Conservation (phyloP, 2,329 filamentous ascomycete genomes). For the Apiospora koreana region DNA sequence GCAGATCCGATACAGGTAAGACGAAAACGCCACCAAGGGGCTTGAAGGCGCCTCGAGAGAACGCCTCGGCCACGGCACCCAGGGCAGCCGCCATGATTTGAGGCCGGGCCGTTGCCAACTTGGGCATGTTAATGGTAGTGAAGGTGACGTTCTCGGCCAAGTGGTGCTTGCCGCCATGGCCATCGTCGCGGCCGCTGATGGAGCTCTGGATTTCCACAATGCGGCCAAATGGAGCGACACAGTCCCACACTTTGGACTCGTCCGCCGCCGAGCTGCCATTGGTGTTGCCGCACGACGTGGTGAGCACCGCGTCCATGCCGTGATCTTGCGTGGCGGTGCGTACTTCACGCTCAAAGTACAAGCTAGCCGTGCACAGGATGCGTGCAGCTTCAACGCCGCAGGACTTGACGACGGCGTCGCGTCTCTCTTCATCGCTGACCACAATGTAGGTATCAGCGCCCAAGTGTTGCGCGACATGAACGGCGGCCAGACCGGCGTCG, state of each 20-base stretch:
- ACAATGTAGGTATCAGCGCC: conserved; percentile 16
- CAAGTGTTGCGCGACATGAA: conserved; percentile 12
- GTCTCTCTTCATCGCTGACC: conserved; percentile 12
- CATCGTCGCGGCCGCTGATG: conserved; percentile 23
- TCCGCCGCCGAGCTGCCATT: conserved; percentile 30
- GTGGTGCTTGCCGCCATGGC: conserved; percentile 39
- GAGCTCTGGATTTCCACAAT: conserved; percentile 26
- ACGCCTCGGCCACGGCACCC: conserved; percentile 25
- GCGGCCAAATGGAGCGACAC: conserved; percentile 32
- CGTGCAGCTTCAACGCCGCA: conserved; percentile 11
- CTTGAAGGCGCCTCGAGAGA: conserved; percentile 26
- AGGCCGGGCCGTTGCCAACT: conserved; percentile 36
- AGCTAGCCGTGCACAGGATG: conserved; percentile 12
- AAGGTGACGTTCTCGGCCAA: conserved; percentile 50
- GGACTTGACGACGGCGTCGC: conserved; percentile 2
- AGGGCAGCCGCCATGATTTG: conserved; percentile 25
- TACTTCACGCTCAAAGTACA: conserved; percentile 11
- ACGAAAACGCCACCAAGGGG: conserved; percentile 35
- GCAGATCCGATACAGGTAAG: conserved; percentile 35
- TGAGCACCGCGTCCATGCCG: conserved; percentile 18
- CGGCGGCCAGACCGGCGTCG: conserved; percentile 15
- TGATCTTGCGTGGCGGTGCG: conserved; percentile 7
- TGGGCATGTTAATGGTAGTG: conserved; percentile 46
- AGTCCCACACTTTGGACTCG: conserved; percentile 32
- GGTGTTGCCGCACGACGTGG: conserved; percentile 28